A percentile compares a stretch with the other conserved stretches of the same genome.
Evolutionary conservation across 176 grass and related monocot species (phyloP).

Genomic region (barley (Hordeum vulgare)): DNA sequence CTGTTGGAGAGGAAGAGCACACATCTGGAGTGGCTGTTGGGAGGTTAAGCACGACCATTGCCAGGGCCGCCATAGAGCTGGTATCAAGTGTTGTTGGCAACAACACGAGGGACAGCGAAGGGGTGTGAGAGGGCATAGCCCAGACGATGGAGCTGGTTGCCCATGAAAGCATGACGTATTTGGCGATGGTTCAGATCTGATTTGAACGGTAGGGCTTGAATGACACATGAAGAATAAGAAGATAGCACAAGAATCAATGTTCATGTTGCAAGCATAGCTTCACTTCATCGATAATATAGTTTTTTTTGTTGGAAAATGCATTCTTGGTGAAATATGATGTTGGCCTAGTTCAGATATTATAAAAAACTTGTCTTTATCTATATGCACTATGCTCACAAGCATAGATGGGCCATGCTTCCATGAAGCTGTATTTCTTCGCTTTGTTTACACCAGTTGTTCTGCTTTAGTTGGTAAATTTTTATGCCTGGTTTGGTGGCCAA

Average conservation of each 20-base stretch:
- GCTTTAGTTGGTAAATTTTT: neutral
- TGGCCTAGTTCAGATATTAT: neutral
- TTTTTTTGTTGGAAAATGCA: neutral
- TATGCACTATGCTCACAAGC: neutral
- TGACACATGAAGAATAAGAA: neutral
- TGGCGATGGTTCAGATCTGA: neutral
- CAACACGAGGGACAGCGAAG: neutral
- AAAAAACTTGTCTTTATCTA: neutral
- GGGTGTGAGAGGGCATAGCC: neutral
- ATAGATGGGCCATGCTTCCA: neutral
- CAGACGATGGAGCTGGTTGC: neutral
- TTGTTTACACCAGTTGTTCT: neutral
- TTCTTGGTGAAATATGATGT: neutral
- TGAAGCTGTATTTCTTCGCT: neutral
- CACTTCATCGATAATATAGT: neutral
- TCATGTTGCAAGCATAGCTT: neutral
- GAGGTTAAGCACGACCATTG: neutral
- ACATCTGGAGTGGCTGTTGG: no score
- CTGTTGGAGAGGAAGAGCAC: neutral
- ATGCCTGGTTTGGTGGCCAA: neutral
- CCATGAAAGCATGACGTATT: neutral
- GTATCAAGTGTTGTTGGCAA: neutral
- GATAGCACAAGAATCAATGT: neutral
- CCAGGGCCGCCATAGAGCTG: neutral
- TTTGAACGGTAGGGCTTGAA: no score